Evolutionary conservation across 2,329 filamentous ascomycete genomes (phyloP), one percentile per base, ranked within the genome.

Genomic region (Penicillium glabrum): DNA sequence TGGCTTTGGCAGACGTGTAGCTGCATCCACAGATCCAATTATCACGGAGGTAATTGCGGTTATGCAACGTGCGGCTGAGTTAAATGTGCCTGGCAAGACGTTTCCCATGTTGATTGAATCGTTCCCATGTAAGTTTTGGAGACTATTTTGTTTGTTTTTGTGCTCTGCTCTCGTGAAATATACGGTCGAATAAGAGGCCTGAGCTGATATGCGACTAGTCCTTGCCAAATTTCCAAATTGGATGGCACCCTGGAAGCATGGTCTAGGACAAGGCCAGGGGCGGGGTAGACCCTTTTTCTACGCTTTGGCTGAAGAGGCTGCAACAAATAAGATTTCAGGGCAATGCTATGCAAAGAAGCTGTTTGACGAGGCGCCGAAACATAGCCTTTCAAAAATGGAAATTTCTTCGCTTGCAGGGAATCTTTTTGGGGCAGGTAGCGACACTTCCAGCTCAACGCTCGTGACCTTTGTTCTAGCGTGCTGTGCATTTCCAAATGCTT

Each of bases 31-130:
- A 16, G 83, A 86, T 61, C 82, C 83, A 5, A 83, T 86, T 64
- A 84, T 85, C 64, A 85, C 82, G 3, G 83, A 86, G 64, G 83
- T 86, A 13, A 85, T 86, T 61, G 81, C 81, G 2, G 72, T 83
- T 43, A 86, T 86, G 83, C 83, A 86, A 60, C 72, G 80, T 19
- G 82, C 83, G 1, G 83, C 82, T 2, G 82, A 84, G 54, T 71
- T 86, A 23, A 82, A 82, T 61, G 80, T 82, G 37, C 80, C 80
- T 0, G 80, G 80, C 21, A 85, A 84, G 69, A 79, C 71, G 0
- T 84, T 83, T 62, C 83, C 81, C 24, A 84, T 80, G 80, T 68
- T 86, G 27, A 77, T 85, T 74, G 82, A 84, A 66, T 84, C 82
- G 0, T 84, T 84, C 53, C 80, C 80, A 1, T 67, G 63, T 58